Evolutionary conservation across 352 stramenopile species (phyloP), one percentile per base, ranked within the genome.

Genomic region (Aphanomyces stellatus): DNA sequence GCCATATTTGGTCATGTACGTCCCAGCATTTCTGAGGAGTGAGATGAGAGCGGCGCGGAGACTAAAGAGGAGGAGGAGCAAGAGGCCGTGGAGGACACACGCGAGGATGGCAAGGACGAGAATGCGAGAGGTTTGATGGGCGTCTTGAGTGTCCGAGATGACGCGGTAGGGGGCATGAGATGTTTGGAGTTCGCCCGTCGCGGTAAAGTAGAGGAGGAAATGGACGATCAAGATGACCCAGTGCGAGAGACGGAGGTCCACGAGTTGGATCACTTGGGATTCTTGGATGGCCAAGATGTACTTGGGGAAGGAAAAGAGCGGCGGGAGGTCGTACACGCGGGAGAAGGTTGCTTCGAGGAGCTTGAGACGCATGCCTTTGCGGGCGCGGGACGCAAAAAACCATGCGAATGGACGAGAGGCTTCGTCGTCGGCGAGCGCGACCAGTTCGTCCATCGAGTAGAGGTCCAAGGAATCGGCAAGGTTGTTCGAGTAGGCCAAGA

Each of bases 251-350:
- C 89, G 69, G 6, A 92, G 80, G 22, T 92, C 81, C 31, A 92
- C 88, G 75, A 92, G 83, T 65, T 90, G 76, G 15, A 73, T 84
- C 60, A 90, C 88, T 66, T 91, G 80, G 65, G 79, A 88, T 11
- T 86, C 83, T 72, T 90, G 83, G 3, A 77, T 80, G 7, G 84
- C 78, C 49, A 77, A 75, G 11, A 91, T 53, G 68, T 91, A 91
- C 69, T 91, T 91, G 67, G 78, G 77, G 65, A 88, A 91, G 17
- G 82, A 81, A 24, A 76, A 69, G 10, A 87, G 71, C 48, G 85
- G 71, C 0, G 79, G 79, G 0, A 87, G 64, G 3, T 71, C 71
- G 41, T 82, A 81, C 4, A 61, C 69, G 4, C 55, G 61, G 6
- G 85, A 69, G 41, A 87, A 87, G 7, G 81, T 71, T 46, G 79